Percentiles rank a stretch among this genome's conserved stretches.
Conservation (phyloP, 345 rosid genomes). For the Eucalyptus regnans region DNA sequence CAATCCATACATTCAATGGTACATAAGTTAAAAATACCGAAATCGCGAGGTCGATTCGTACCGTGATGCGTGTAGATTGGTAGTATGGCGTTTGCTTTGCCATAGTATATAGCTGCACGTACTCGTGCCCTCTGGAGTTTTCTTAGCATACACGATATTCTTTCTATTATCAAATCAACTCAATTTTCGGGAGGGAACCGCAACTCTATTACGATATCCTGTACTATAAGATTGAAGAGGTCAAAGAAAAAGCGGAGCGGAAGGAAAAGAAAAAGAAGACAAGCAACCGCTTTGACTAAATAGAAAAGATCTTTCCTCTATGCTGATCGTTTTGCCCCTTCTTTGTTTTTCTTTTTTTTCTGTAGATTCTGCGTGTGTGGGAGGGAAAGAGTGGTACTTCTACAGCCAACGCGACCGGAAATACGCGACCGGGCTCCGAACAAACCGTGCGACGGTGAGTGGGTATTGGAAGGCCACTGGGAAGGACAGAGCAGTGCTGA, state of each 20-base stretch:
- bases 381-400: constrained; percentile 87
- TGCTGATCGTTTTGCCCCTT: neutral
- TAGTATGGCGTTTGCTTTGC: neutral
- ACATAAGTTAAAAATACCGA: neutral
- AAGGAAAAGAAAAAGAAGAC: neutral
- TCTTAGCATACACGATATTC: neutral
- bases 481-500: constrained; percentile 43
- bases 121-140: neutral
- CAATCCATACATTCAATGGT: neutral
- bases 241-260: neutral
- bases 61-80: neutral
- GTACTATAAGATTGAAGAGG: neutral
- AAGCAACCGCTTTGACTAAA: neutral
- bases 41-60: neutral
- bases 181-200: neutral
- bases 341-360: neutral
- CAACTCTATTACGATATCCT: neutral
- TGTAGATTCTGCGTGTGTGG: constrained; percentile 65
- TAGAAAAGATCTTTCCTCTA: neutral
- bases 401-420: constrained; percentile 79
- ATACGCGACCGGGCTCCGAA: constrained; percentile 84
- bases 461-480: constrained; percentile 99
- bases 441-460: constrained; percentile 71
- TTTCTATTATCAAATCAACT: neutral
- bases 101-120: neutral